These are phyloP conservation scores for Rhodosporidiobolus odoratus DNA, from an alignment of 768 basidiomycete species.

Conservation along the genomic window DNA sequence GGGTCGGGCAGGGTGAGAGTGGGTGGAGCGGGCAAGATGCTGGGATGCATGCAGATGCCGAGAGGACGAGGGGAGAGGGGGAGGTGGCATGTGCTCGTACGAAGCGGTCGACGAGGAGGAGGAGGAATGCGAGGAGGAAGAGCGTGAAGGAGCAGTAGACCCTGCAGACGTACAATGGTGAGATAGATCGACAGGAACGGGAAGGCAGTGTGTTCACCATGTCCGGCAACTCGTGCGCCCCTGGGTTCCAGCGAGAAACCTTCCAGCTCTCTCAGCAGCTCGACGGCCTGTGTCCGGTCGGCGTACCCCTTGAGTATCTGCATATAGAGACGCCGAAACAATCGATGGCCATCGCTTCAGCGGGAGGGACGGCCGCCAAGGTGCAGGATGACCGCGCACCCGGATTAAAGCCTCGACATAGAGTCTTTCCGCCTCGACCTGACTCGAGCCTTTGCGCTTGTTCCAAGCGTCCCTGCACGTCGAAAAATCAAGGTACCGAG, in stretches of 20 bases:
- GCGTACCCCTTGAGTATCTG: conserved; percentile 28
- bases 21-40: neutral
- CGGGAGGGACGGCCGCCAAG: neutral
- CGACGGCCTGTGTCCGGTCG: conserved; percentile 31
- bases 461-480: conserved; percentile 85
- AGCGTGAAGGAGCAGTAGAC: neutral
- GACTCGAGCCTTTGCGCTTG: conserved; percentile 75
- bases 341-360: neutral
- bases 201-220: neutral
- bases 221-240: neutral
- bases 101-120: conserved; percentile 2
- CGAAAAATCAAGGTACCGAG: neutral
- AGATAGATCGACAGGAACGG: neutral
- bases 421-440: conserved; percentile 74
- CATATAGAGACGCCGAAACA: too few species aligned
- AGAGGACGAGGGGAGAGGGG: neutral
- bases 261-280: conserved; percentile 29
- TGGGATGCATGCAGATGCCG: neutral
- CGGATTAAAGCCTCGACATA: conserved; percentile 84
- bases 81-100: conserved; percentile 9
- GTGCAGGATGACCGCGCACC: conserved; percentile 50
- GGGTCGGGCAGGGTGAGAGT: neutral
- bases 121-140: neutral
- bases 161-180: neutral
- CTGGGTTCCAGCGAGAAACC: conserved; percentile 11